phyloP scores from a whole-genome alignment of 1,139 yeast genomes.

The Candida frijolesensis region DNA sequence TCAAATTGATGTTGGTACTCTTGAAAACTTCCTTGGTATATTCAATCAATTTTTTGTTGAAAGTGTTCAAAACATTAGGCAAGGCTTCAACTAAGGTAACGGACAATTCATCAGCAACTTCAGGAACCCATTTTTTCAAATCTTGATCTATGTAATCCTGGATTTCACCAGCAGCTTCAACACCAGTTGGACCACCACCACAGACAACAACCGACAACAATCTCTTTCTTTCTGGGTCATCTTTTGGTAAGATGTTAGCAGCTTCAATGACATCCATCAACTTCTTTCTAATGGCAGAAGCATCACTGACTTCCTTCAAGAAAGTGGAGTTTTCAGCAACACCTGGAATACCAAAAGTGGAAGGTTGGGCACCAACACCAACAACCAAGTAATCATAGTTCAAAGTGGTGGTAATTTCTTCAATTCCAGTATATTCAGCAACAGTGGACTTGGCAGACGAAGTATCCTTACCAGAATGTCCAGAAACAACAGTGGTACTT shows the following conservation, averaged over 20 bases:
- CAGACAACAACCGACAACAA: constrained; percentile 83
- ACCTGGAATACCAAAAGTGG: constrained; percentile 93
- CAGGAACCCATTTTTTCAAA: constrained; percentile 86
- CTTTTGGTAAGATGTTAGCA: constrained; percentile 74
- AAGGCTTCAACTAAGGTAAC: constrained; percentile 88
- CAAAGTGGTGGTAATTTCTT: constrained; percentile 51
- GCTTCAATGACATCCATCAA: constrained; percentile 82
- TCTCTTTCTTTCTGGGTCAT: constrained; percentile 78
- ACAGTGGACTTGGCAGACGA: constrained; percentile 54
- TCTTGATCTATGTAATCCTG: constrained; percentile 95
- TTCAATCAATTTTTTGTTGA: constrained; percentile 79
- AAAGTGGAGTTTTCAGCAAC: constrained; percentile 85
- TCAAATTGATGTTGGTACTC: constrained; percentile 76
- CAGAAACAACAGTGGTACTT: constrained; percentile 53
- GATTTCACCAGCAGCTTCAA: constrained; percentile 92
- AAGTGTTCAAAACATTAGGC: constrained; percentile 87
- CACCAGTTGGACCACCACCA: constrained; percentile 98
- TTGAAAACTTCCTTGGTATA: constrained; percentile 83
- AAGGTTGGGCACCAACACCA: constrained; percentile 92
- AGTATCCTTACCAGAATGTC: constrained; percentile 56
- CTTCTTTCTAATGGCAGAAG: constrained; percentile 72
- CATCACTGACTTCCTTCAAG: constrained; percentile 84
- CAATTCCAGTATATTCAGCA: constrained; percentile 36
- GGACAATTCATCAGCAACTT: constrained; percentile 74
- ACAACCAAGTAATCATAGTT: constrained; percentile 80